phyloP scores from a whole-genome alignment of 2,329 filamentous ascomycete genomes.

The Teratosphaeria epicoccoides region DNA sequence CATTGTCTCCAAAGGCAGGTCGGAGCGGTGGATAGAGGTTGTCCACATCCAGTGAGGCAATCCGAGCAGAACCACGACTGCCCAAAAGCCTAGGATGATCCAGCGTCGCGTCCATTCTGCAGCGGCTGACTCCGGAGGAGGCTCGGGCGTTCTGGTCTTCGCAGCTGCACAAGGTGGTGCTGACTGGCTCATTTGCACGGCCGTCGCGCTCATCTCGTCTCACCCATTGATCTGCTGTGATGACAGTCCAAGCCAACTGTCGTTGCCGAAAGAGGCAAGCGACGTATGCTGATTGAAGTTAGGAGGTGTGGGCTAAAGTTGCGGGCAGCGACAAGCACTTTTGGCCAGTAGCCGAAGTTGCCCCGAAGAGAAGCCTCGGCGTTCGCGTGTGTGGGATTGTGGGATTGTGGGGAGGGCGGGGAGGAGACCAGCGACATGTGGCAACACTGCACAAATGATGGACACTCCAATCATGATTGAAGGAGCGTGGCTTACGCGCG shows the following conservation, averaged over 20 bases:
- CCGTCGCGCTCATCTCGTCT: background rate
- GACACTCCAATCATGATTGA: background rate
- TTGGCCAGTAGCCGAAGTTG: background rate
- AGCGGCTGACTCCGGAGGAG: slow-evolving; percentile 67
- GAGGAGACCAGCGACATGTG: background rate
- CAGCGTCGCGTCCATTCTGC: slow-evolving; percentile 58
- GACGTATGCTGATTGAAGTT: too few relatives aligned
- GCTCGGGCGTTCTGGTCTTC: slow-evolving; percentile 20
- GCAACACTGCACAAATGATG: background rate
- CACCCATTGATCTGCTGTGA: background rate
- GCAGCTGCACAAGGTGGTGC: background rate
- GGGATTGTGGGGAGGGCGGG: too few relatives aligned
- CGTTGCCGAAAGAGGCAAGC: background rate
- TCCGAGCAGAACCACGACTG: slow-evolving; percentile 69
- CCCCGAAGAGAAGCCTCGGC: background rate
- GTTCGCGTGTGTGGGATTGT: too few relatives aligned
- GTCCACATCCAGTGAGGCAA: slow-evolving; percentile 94
- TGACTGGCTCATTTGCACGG: background rate
- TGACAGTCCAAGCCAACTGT: background rate
- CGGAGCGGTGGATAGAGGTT: slow-evolving; percentile 80
- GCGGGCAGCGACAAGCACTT: too few relatives aligned
- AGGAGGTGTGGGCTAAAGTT: too few relatives aligned
- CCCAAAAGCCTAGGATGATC: slow-evolving; percentile 85
- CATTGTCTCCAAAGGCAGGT: slow-evolving; percentile 77
- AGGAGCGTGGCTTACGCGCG: background rate